These are phyloP conservation scores for Sesbania bispinosa DNA, from an alignment of 306 rosid species.

Conservation along the genomic window DNA sequence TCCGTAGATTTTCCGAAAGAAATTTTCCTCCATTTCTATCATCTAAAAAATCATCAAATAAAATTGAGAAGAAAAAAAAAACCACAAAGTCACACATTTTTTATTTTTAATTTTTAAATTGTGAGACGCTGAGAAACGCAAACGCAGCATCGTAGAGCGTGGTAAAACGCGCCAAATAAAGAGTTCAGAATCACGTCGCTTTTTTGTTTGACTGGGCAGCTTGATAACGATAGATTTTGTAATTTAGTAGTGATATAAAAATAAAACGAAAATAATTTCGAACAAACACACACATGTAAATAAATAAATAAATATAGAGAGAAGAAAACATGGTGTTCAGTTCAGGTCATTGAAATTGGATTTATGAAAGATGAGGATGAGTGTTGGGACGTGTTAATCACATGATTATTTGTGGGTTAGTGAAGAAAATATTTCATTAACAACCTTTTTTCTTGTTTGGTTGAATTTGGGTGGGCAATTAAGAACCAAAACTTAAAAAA, in stretches of 20 bases:
- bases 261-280: not conserved
- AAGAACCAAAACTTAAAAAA: not conserved
- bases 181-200: not conserved
- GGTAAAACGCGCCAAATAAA: not conserved
- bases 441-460: not conserved
- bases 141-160: conserved; percentile 20
- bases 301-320: not conserved
- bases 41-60: not conserved
- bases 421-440: not conserved
- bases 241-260: not conserved
- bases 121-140: conserved; percentile 34
- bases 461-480: not conserved
- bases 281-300: too few relatives aligned
- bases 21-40: not conserved
- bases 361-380: not conserved
- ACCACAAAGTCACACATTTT: not conserved
- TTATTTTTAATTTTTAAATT: not conserved
- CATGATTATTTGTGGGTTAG: not conserved
- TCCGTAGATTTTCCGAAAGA: not conserved
- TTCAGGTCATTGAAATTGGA: not conserved
- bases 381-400: not conserved
- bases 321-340: not conserved
- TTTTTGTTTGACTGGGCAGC: not conserved
- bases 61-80: not conserved
- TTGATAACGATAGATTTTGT: not conserved